A percentile compares a stretch with the other conserved stretches of the same genome.
Evolutionary conservation across 2,329 filamentous ascomycete genomes (phyloP).

Genomic region (Colletotrichum destructivum): DNA sequence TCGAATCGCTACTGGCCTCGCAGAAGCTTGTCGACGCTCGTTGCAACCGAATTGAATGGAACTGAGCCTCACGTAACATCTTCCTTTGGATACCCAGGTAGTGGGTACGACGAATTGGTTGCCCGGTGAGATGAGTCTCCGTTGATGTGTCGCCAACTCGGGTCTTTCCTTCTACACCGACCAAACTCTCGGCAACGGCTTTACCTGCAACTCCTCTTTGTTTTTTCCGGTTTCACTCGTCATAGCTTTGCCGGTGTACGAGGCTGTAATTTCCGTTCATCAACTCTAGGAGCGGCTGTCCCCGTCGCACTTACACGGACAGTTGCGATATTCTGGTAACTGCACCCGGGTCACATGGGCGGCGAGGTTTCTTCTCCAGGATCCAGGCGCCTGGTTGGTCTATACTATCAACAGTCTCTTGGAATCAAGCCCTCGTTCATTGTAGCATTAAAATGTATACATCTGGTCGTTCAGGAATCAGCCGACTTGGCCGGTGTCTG

Average conservation of each 20-base stretch:
- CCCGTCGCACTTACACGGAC: not conserved
- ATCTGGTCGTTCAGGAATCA: too few relatives aligned
- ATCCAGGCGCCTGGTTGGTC: too few relatives aligned
- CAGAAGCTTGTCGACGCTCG: not conserved
- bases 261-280: not conserved
- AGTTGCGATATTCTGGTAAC: too few relatives aligned
- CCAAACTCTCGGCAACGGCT: not conserved
- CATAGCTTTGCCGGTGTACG: not conserved
- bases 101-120: not conserved
- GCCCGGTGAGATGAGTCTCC: not conserved
- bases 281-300: not conserved
- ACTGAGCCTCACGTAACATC: slow-evolving; percentile 6
- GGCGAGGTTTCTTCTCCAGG: not conserved
- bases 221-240: not conserved
- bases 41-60: not conserved
- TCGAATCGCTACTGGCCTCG: not conserved
- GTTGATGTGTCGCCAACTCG: not conserved
- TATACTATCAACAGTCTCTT: too few relatives aligned
- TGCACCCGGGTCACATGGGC: not conserved
- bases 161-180: not conserved
- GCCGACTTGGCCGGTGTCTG: too few relatives aligned
- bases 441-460: too few relatives aligned
- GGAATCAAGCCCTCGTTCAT: not conserved
- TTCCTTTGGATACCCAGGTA: not conserved
- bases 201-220: not conserved